Percentiles rank a stretch among this genome's conserved stretches.
Evolutionary conservation across 305 asterid genomes (phyloP).

Genomic region (Fraxinus platypoda): DNA sequence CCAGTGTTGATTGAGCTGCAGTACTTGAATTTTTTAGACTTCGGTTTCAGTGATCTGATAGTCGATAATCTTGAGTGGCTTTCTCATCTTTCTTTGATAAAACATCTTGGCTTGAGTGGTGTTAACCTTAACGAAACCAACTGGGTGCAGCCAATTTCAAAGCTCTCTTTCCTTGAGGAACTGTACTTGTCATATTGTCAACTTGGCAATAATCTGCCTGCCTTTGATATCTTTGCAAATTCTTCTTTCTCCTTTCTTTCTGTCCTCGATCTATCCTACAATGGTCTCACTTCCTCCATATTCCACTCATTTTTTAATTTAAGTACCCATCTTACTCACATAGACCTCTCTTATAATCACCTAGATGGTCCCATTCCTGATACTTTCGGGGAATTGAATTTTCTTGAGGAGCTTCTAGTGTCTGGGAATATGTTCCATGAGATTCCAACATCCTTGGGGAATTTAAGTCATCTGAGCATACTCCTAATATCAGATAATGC

Average conservation of each 20-base stretch:
- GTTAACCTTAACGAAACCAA: not conserved
- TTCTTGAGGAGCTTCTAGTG: not conserved
- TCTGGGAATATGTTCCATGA: not conserved
- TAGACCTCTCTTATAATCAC: not conserved
- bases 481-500: not conserved
- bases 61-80: not conserved
- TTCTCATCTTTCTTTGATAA: constrained; percentile 10
- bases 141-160: not conserved
- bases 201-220: not conserved
- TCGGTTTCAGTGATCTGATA: not conserved
- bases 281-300: not conserved
- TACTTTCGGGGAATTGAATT: not conserved
- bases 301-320: not conserved
- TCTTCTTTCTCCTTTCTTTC: constrained; percentile 2
- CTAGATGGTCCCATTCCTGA: constrained; percentile 7
- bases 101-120: not conserved
- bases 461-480: not conserved
- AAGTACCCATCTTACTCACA: not conserved
- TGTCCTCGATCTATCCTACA: not conserved
- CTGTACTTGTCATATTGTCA: constrained; percentile 1
- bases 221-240: not conserved
- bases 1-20: not conserved
- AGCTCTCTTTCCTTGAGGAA: constrained; percentile 13
- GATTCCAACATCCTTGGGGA: not conserved
- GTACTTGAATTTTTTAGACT: not conserved